phyloP scores from a whole-genome alignment of 1,284 basidiomycete genomes.

The Ceratobasidium papillatum region DNA sequence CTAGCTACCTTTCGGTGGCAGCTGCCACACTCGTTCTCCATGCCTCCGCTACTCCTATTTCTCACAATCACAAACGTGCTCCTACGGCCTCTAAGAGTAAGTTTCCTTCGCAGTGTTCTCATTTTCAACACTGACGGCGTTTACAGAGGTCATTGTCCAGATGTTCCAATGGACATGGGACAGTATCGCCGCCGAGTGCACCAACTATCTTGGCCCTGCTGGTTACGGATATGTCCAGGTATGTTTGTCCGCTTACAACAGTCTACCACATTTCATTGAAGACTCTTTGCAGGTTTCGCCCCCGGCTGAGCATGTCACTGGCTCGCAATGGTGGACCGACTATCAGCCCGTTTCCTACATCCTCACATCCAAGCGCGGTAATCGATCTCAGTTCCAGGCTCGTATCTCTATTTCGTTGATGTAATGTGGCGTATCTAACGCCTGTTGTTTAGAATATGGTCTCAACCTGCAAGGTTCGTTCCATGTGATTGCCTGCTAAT shows the following conservation, averaged over 20 bases:
- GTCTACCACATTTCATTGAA: neutral
- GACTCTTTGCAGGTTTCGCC: constrained; percentile 17
- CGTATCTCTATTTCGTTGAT: neutral
- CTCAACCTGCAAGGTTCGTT: constrained; percentile 31
- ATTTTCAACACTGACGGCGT: neutral
- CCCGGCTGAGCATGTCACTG: constrained; percentile 44
- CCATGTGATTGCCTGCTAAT: neutral
- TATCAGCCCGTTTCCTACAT: constrained; percentile 46
- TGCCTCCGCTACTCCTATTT: neutral
- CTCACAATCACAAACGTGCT: neutral
- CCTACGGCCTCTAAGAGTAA: neutral
- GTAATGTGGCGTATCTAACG: neutral
- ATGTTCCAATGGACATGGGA: constrained; percentile 66
- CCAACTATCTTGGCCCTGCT: constrained; percentile 68
- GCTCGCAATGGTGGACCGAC: constrained; percentile 47
- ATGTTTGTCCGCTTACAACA: neutral
- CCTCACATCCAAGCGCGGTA: constrained; percentile 46
- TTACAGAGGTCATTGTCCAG: constrained; percentile 60
- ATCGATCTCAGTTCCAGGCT: constrained; percentile 44
- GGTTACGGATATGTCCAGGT: constrained; percentile 73
- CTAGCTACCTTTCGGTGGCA: constrained; percentile 1
- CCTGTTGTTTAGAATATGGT: constrained; percentile 44
- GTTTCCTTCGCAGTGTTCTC: neutral
- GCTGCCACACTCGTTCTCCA: neutral
- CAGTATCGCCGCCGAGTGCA: constrained; percentile 70